Evolutionary conservation across 352 stramenopile genomes (phyloP), one percentile per base, ranked within the genome.

Genomic region (Phytophthora hybrid): DNA sequence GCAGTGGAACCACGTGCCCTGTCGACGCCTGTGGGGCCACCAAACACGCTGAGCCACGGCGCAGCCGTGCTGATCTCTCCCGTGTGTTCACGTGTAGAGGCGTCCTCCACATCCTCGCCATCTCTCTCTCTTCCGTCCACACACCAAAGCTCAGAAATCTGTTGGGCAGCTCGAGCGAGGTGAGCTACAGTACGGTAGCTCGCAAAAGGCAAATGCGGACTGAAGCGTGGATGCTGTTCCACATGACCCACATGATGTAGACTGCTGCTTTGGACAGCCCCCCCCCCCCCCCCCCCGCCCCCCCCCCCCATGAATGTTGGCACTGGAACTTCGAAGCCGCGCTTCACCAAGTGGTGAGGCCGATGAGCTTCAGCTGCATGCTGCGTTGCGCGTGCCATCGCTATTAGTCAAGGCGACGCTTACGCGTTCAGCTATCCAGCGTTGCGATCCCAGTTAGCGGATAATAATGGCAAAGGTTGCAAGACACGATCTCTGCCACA

Each of bases 71-170:
- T 52, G 46, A 62, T 61, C 71, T 74, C 71, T 74, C 51, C 60
- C 26, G 23, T 49, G 47, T 61, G 19, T 44, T 52, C 47, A 47
- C 18, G 54, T 61, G 58, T 63, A 78, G 60, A 72, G 57, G 57
- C 46, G 60, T 37, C 46, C 5, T 37, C 31, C 66, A 72, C 67
- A 76, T 72, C 67, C 34, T 78, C 60, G 66, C 66, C 32, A 76
- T 76, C 66, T 75, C 61, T 72, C 51, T 63, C 59, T 59, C 66
- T 60, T 57, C 16, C 61, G 49, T 60, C 60, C 66, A 78, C 72
- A 72, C 31, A 55, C 39, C 63, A 26, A 39, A 66, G 59, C 69
- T 49, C 65, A 13, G 53, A 59, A 55, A 66, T 49, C 71, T 58
- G 65, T 61, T 65, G 70, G 31, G 65, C 23, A 46, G 23, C 56